These are phyloP conservation scores for Farysia itapuensis DNA, from an alignment of 1,284 basidiomycete species.

Conservation along the genomic window DNA sequence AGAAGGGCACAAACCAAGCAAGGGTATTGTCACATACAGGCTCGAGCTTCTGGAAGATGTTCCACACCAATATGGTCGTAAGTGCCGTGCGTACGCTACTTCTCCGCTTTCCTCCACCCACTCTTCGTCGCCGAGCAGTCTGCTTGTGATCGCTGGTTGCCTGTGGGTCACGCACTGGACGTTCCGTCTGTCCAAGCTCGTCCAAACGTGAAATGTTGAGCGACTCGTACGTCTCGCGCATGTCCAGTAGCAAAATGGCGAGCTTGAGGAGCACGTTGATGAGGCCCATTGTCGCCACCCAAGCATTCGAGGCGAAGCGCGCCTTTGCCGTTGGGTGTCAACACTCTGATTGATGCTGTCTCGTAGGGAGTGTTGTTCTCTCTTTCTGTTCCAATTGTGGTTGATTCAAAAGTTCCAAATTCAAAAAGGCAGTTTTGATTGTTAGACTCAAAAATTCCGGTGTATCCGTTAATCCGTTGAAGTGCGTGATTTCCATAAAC, in stretches of 20 bases:
- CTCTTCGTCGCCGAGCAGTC: slow-evolving; percentile 7
- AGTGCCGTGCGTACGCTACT: slow-evolving; percentile 21
- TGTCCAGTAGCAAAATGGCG: slow-evolving; percentile 21
- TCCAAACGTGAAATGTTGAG: slow-evolving; percentile 13
- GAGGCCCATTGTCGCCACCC: slow-evolving; percentile 11
- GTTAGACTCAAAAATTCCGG: no score
- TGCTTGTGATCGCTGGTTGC: slow-evolving; percentile 27
- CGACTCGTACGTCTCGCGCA: slow-evolving; percentile 21
- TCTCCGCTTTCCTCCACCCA: slow-evolving; percentile 22
- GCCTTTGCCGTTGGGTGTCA: no score
- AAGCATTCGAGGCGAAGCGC: background rate
- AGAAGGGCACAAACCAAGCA: slow-evolving; percentile 39
- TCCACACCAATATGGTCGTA: slow-evolving; percentile 30
- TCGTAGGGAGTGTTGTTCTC: no score
- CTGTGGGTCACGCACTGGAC: slow-evolving; percentile 19
- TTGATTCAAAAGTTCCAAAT: no score
- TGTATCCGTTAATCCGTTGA: no score
- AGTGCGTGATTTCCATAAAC: no score
- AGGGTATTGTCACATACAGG: slow-evolving; percentile 25
- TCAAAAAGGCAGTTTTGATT: no score
- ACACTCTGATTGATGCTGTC: no score
- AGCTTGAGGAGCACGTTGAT: slow-evolving; percentile 27
- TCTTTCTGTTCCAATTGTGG: no score
- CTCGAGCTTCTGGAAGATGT: slow-evolving; percentile 28
- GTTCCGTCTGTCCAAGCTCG: slow-evolving; percentile 22